Percentiles rank a stretch among this genome's conserved stretches.
Conservation (phyloP, 1,139 yeast species). For the Zygoascus meyerae region DNA sequence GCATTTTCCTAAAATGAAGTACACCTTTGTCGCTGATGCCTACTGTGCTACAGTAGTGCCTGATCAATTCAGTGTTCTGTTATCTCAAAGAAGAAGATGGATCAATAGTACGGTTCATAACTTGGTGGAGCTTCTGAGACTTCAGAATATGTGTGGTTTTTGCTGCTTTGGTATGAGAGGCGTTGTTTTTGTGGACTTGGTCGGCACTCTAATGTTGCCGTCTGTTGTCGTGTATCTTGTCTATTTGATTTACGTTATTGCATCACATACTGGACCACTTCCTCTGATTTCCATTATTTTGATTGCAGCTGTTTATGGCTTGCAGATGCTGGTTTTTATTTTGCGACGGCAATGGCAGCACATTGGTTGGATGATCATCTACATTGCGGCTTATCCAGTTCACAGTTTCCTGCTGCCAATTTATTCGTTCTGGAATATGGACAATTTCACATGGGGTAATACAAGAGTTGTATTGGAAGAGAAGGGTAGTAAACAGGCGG, state of each 20-base stretch:
- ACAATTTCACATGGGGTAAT: slow-evolving; percentile 41
- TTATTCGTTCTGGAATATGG: slow-evolving; percentile 42
- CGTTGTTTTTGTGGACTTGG: slow-evolving; percentile 37
- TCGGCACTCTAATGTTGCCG: slow-evolving; percentile 37
- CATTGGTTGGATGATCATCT: slow-evolving; percentile 42
- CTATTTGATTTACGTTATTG: slow-evolving; percentile 34
- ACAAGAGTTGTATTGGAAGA: slow-evolving; percentile 40
- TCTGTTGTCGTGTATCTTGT: slow-evolving; percentile 38
- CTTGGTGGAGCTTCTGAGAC: slow-evolving; percentile 35
- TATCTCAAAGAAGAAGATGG: slow-evolving; percentile 43
- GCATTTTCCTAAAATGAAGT: slow-evolving; percentile 35
- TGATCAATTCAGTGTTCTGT: slow-evolving; percentile 35
- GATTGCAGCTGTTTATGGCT: slow-evolving; percentile 37
- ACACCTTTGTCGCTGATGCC: slow-evolving; percentile 38
- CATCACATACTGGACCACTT: slow-evolving; percentile 30
- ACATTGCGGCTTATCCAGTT: slow-evolving; percentile 37
- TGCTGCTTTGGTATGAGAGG: slow-evolving; percentile 40
- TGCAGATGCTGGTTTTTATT: slow-evolving; percentile 37
- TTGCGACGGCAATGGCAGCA: slow-evolving; percentile 39
- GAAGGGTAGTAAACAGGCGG: slow-evolving; percentile 34
- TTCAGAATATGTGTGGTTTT: slow-evolving; percentile 39
- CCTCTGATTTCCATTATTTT: slow-evolving; percentile 37
- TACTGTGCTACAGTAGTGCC: slow-evolving; percentile 38
- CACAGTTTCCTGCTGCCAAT: slow-evolving; percentile 38
- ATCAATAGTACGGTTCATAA: slow-evolving; percentile 42